A percentile compares a stretch with the other conserved stretches of the same genome.
phyloP scores from a whole-genome alignment of 2,329 filamentous ascomycete genomes.

The Trichothecium roseum region DNA sequence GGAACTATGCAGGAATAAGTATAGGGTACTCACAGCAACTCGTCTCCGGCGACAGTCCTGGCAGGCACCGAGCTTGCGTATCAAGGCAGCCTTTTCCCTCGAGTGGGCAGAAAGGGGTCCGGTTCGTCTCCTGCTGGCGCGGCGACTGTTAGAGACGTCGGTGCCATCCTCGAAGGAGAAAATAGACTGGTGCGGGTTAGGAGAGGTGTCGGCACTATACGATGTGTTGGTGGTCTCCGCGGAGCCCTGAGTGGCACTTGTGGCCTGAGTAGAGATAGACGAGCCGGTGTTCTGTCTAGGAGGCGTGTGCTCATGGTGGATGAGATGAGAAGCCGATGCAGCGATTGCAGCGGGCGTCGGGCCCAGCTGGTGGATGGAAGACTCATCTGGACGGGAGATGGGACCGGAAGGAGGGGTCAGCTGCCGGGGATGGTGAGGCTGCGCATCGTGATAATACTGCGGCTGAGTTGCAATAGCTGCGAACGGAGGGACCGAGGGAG shows the following conservation, averaged over 20 bases:
- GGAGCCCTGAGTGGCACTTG: slow-evolving; percentile 30
- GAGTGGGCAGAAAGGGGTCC: slow-evolving; percentile 48
- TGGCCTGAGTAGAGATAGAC: slow-evolving; percentile 41
- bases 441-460: slow-evolving; percentile 7
- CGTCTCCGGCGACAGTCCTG: slow-evolving; percentile 43
- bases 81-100: slow-evolving; percentile 48
- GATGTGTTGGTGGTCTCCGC: slow-evolving; percentile 38
- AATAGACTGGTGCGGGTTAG: slow-evolving; percentile 38
- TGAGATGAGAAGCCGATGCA: not conserved
- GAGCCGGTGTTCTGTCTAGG: slow-evolving; percentile 39
- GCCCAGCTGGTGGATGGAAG: not conserved
- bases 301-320: slow-evolving; percentile 1
- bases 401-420: not conserved
- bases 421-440: slow-evolving; percentile 7
- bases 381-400: slow-evolving; percentile 4
- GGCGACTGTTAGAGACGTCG: slow-evolving; percentile 41
- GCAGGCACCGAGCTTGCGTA: slow-evolving; percentile 49
- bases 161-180: slow-evolving; percentile 46
- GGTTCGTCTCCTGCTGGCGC: slow-evolving; percentile 46
- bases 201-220: slow-evolving; percentile 43
- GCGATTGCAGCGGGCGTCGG: slow-evolving; percentile 1
- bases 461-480: slow-evolving; percentile 6
- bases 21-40: slow-evolving; percentile 41
- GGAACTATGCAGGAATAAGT: slow-evolving; percentile 4
- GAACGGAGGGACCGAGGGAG: slow-evolving; percentile 6